Evolutionary conservation across 2,329 filamentous ascomycete genomes (phyloP).

Genomic region (Colletotrichum orchidophilum): DNA sequence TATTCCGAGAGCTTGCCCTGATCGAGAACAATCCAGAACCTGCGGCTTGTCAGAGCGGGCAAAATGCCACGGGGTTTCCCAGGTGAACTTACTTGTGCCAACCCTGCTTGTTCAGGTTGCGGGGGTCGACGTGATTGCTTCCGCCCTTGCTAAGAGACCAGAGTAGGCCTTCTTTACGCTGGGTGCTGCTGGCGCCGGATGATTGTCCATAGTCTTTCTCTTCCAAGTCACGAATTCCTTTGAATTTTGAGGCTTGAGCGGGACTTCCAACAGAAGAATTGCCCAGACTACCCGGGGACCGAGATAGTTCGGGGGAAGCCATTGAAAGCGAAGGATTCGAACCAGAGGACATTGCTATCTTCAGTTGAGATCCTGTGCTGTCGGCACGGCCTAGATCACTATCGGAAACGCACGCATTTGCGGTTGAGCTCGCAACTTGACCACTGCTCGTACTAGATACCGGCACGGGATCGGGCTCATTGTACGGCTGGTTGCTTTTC

Average conservation of each 20-base stretch:
- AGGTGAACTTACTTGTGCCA: slow-evolving; percentile 90
- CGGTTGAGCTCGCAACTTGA: slow-evolving; percentile 49
- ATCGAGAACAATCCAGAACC: slow-evolving; percentile 98
- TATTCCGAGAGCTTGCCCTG: slow-evolving; percentile 97
- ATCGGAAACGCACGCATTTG: slow-evolving; percentile 65
- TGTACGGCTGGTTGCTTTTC: slow-evolving; percentile 81
- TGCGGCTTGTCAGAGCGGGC: slow-evolving; percentile 47
- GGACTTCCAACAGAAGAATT: slow-evolving; percentile 60
- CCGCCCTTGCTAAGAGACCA: slow-evolving; percentile 95
- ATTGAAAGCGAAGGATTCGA: slow-evolving; percentile 44
- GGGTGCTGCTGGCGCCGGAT: slow-evolving; percentile 64
- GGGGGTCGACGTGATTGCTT: slow-evolving; percentile 87
- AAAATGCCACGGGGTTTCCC: neutral
- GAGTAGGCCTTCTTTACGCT: slow-evolving; percentile 91
- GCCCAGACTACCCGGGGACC: slow-evolving; percentile 65
- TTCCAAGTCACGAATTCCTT: slow-evolving; percentile 90
- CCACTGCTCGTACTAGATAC: slow-evolving; percentile 46
- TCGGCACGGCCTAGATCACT: slow-evolving; percentile 77
- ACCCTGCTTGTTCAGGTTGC: slow-evolving; percentile 93
- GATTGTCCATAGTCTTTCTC: slow-evolving; percentile 74
- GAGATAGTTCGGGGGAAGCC: slow-evolving; percentile 56
- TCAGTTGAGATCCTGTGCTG: slow-evolving; percentile 76
- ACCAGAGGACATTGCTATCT: slow-evolving; percentile 58
- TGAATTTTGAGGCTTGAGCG: slow-evolving; percentile 73
- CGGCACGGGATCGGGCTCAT: slow-evolving; percentile 72